Conservation (phyloP, 2,329 filamentous ascomycete genomes). For the Epichloe gansuensis region DNA sequence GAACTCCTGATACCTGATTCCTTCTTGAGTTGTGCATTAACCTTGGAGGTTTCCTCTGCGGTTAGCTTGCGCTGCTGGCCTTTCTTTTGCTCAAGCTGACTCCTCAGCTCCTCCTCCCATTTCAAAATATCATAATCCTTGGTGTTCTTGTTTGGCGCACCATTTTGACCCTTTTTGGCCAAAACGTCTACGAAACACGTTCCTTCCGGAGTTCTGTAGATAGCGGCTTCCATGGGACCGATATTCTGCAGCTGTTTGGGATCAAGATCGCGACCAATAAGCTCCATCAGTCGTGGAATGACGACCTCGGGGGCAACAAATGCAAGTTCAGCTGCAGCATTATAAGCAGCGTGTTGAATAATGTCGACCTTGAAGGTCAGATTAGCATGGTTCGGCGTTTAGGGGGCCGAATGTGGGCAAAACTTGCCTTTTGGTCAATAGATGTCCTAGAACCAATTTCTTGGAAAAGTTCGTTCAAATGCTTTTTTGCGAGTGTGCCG, state of each 20-base stretch:
- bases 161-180: slow-evolving; percentile 61
- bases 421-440: slow-evolving; percentile 37
- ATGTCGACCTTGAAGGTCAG: slow-evolving; percentile 14
- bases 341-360: slow-evolving; percentile 60
- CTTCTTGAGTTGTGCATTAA: slow-evolving; percentile 81
- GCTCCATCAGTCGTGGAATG: slow-evolving; percentile 59
- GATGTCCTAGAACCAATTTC: slow-evolving; percentile 46
- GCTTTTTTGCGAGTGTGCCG: slow-evolving; percentile 56
- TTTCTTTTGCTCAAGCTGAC: slow-evolving; percentile 84
- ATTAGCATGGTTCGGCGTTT: slow-evolving; percentile 2
- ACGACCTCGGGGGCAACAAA: slow-evolving; percentile 83
- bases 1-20: slow-evolving; percentile 65
- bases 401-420: not conserved
- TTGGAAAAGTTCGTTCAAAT: slow-evolving; percentile 50
- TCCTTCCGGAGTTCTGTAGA: slow-evolving; percentile 81
- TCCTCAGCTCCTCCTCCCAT: slow-evolving; percentile 88
- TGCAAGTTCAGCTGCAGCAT: slow-evolving; percentile 77
- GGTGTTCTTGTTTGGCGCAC: slow-evolving; percentile 69
- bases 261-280: slow-evolving; percentile 64
- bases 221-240: slow-evolving; percentile 80
- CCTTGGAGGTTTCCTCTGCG: slow-evolving; percentile 75
- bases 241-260: slow-evolving; percentile 55
- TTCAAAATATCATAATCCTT: slow-evolving; percentile 95
- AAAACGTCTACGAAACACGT: slow-evolving; percentile 84
- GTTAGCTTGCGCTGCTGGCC: slow-evolving; percentile 84